Evolutionary conservation across 2,329 filamentous ascomycete species (phyloP).

Genomic region (Fusarium robinianum): DNA sequence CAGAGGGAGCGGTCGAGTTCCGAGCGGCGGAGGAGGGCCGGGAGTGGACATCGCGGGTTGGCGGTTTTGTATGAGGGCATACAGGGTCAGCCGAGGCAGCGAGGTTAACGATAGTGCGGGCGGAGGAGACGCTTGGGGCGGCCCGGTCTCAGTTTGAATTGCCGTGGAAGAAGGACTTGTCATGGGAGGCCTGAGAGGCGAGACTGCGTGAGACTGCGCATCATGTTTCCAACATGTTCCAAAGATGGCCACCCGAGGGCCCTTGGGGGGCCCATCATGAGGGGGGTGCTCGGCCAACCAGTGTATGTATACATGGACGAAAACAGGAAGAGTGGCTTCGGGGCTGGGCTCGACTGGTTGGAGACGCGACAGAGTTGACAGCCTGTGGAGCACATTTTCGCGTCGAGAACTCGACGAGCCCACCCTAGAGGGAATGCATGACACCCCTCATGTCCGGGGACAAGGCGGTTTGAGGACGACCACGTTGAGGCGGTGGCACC

Average conservation of each 20-base stretch:
- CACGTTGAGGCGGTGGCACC: conserved; percentile 16
- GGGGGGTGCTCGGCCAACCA: conserved; percentile 30
- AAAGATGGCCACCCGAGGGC: conserved; percentile 19
- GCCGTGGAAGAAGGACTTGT: conserved; percentile 17
- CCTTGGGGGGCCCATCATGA: conserved; percentile 11
- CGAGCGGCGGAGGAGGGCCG: conserved; percentile 59
- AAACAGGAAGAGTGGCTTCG: conserved; percentile 17
- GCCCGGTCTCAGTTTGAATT: conserved; percentile 14
- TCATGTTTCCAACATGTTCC: conserved; percentile 17
- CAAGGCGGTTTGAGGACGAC: not conserved
- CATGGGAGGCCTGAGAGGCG: conserved; percentile 9
- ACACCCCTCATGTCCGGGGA: conserved; percentile 22
- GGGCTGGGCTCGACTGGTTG: conserved; percentile 15
- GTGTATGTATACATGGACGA: conserved; percentile 22
- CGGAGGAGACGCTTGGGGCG: conserved; percentile 16
- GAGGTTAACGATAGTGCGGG: conserved; percentile 16
- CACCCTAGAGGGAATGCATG: conserved; percentile 26
- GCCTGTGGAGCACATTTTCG: conserved; percentile 29
- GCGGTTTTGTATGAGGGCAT: conserved; percentile 53
- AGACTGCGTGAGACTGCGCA: conserved; percentile 21
- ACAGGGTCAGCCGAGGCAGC: conserved; percentile 15
- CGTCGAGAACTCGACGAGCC: conserved; percentile 23
- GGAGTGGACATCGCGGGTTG: conserved; percentile 55
- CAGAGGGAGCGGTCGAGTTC: conserved; percentile 75
- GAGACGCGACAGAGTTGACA: conserved; percentile 21